Evolutionary conservation across 805 yeast genomes (phyloP), one percentile per base, ranked within the genome.

Genomic region (Crinitomyces ghanaensis): DNA sequence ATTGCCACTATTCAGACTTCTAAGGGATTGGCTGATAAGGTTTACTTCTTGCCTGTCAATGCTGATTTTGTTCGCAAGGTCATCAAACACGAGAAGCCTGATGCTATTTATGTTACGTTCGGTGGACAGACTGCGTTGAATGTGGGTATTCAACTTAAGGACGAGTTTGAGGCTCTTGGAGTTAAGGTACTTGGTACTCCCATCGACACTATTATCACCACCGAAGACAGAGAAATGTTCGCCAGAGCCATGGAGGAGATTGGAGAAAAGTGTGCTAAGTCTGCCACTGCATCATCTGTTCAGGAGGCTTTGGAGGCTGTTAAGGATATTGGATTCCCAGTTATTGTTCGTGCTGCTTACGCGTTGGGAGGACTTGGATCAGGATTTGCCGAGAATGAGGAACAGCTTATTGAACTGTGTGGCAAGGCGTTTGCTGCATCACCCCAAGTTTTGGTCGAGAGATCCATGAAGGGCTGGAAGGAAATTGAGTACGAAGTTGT

Each of bases 1-100:
- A 91, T 91, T 57, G 98, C 98, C 34, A 91, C 98, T 21, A 91
- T 86, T 50, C 98, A 91, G 66, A 91, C 98, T 14, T 88, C 97
- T 22, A 80, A 86, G 64, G 97, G 96, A 55, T 65, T 91, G 48
- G 98, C 98, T 39, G 98, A 91, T 59, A 88, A 91, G 64, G 96
- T 91, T 30, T 91, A 91, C 63, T 91, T 86, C 65, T 66, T 91
- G 53, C 98, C 98, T n/a, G 98, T 91, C 30, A 91, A 81, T 43
- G 77, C 97, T 12, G 98, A 91, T 43, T 91, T 86, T 50, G 96
- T 91, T 38, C 74, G 97, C 50, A 86, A 91, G 56, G 95, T 91
- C 46, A 91, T 91, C 54, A 68, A 81, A 56, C 80, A 82, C 59
- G 98, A 91, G 65, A 77, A 82, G 48, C 98, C 98, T 19, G 98